Evolutionary conservation across 2,329 filamentous ascomycete species (phyloP).

Genomic region (Colletotrichum australisinense): DNA sequence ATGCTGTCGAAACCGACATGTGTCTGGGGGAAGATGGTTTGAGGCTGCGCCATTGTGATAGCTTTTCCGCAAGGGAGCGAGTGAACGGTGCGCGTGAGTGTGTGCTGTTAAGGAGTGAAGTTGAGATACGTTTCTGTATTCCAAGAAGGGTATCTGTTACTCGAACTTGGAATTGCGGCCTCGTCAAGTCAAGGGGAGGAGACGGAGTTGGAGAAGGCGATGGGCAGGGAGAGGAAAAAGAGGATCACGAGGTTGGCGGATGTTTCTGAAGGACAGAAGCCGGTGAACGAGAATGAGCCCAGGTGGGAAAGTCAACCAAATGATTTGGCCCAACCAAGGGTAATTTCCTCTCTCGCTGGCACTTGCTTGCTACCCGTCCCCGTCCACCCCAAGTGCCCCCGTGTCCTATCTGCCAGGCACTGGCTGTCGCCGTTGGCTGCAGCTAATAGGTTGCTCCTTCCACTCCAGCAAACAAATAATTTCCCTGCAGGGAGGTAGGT

Average conservation of each 20-base stretch:
- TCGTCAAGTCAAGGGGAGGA: slow-evolving; percentile 38
- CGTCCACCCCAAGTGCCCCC: slow-evolving; percentile 2
- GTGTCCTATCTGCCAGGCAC: slow-evolving; percentile 32
- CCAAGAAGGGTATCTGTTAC: slow-evolving; percentile 48
- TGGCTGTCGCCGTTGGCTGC: slow-evolving; percentile 32
- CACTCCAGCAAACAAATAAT: slow-evolving; percentile 61
- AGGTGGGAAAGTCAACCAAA: slow-evolving; percentile 1
- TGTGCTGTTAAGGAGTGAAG: slow-evolving; percentile 44
- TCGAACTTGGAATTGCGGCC: slow-evolving; percentile 38
- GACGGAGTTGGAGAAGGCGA: slow-evolving; percentile 29
- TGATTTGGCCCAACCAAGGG: slow-evolving; percentile 39
- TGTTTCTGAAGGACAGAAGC: slow-evolving; percentile 36
- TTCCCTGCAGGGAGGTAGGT: slow-evolving; percentile 55
- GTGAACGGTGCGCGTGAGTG: slow-evolving; percentile 44
- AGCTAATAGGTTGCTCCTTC: slow-evolving; percentile 42
- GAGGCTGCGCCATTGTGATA: slow-evolving; percentile 65
- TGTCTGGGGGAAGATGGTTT: slow-evolving; percentile 88
- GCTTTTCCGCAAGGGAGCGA: slow-evolving; percentile 43
- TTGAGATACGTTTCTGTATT: slow-evolving; percentile 41
- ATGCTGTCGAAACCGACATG: slow-evolving; percentile 99
- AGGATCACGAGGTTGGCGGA: slow-evolving; percentile 36
- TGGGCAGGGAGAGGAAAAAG: slow-evolving; percentile 24
- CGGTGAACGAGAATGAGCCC: slow-evolving; percentile 33
- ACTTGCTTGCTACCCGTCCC: slow-evolving; percentile 38
- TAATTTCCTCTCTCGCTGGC: slow-evolving; percentile 50